Base-by-base conservation (phyloP, 1,139 yeast species). In the Nakaseomyces uthaithaninus region DNA sequence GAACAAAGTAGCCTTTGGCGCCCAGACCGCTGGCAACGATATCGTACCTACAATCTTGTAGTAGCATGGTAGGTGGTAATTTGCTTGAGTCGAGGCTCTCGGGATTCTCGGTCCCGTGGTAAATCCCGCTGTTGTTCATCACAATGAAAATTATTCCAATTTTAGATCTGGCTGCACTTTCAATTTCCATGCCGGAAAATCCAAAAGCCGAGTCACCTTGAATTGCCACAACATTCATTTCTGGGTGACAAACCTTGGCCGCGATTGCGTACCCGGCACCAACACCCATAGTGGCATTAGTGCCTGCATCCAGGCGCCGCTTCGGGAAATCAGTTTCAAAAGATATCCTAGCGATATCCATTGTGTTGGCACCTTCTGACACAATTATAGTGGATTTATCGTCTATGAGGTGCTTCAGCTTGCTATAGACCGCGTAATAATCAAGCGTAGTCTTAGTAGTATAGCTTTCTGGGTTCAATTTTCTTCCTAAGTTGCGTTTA, bases 141-240 rank as follows among this genome's bases (percentile, higher is more conserved):
- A 78, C 75, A 20, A 74, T 64, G n/a, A 78, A 62, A 9, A 77
- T 58, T 47, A 77, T 57, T 2, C 79, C 79, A 27, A 77, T 56
- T 7, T 65, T 57, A 20, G 67, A 60, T 35, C 85, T 61, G 4
- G 72, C 75, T 1, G 80, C 73, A 0, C 85, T 78, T 49, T 78
- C 85, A 15, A 78, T 51, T 47, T 78, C 85, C 66, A 77, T 68
- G 0, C 74, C 81, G 2, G 80, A 73, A 52, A 78, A 78, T 1
- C 85, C 85, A 62, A 78, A 76, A 1, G 85, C 84, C 1, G 85
- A 78, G 54, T 78, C 85, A 4, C 85, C 85, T 52, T 75, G 80
- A 33, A 78, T 71, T n/a, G 79, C 73, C 2, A 78, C 60, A 0
- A 76, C 75, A 9, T 63, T 55, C 36, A 67, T 62, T 1, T 60